A percentile compares a stretch with the other conserved stretches of the same genome.
These are phyloP conservation scores for Fusarium sp. DNA, from an alignment of 2,329 filamentous ascomycete genomes.

Conservation along the genomic window DNA sequence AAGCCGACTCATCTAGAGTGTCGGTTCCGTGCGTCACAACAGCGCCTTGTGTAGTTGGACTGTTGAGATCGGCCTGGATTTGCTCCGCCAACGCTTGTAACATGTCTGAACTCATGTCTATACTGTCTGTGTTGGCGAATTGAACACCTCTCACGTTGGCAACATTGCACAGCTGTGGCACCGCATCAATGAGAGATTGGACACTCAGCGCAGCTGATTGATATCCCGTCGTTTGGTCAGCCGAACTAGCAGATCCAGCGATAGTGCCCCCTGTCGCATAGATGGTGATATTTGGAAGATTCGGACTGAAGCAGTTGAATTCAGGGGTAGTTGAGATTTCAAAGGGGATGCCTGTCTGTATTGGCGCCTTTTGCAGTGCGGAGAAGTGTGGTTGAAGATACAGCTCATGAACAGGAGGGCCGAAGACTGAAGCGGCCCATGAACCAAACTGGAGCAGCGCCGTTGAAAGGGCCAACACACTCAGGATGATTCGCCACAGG, in stretches of 20 bases:
- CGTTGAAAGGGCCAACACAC: slow-evolving; percentile 38
- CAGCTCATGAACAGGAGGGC: slow-evolving; percentile 38
- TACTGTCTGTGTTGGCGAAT: slow-evolving; percentile 59
- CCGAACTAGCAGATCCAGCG: slow-evolving; percentile 59
- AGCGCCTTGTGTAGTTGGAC: slow-evolving; percentile 55
- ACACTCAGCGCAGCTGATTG: slow-evolving; percentile 56
- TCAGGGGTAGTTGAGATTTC: slow-evolving; percentile 18
- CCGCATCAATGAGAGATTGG: slow-evolving; percentile 61
- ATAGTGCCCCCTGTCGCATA: slow-evolving; percentile 69
- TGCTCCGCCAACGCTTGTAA: slow-evolving; percentile 58
- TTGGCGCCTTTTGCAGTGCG: slow-evolving; percentile 28
- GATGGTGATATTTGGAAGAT: slow-evolving; percentile 64
- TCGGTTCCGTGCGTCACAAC: slow-evolving; percentile 74
- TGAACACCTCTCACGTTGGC: slow-evolving; percentile 64
- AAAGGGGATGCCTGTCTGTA: slow-evolving; percentile 15
- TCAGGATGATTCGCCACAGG: slow-evolving; percentile 36
- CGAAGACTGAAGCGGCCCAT: slow-evolving; percentile 41
- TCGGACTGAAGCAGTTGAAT: slow-evolving; percentile 40
- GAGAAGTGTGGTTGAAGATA: slow-evolving; percentile 31
- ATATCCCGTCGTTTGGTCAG: slow-evolving; percentile 57
- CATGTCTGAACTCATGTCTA: slow-evolving; percentile 58
- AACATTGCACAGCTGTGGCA: slow-evolving; percentile 63
- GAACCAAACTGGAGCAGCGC: slow-evolving; percentile 35
- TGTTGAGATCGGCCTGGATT: slow-evolving; percentile 59
- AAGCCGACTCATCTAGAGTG: slow-evolving; percentile 70